Evolutionary conservation across 495 filamentous ascomycete genomes (phyloP).

Genomic region (Penicillium daleae): DNA sequence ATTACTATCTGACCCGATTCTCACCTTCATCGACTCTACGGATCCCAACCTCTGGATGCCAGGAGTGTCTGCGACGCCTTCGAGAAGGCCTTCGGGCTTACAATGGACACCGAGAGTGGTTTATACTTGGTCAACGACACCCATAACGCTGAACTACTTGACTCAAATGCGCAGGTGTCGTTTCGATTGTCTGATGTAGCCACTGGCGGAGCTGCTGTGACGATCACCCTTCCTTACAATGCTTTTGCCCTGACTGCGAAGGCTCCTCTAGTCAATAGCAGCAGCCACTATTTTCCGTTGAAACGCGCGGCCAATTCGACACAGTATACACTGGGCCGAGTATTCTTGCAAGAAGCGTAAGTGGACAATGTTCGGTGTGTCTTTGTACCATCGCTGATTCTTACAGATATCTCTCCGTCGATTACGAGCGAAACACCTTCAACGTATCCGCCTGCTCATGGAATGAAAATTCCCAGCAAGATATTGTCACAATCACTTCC

Average conservation of each 20-base stretch:
- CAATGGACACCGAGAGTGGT: conserved; percentile 39
- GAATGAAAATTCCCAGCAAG: conserved; percentile 18
- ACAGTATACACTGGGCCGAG: conserved; percentile 67
- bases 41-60: conserved; percentile 73
- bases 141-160: conserved; percentile 51
- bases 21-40: conserved; percentile 63
- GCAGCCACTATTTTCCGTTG: conserved; percentile 64
- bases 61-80: conserved; percentile 62
- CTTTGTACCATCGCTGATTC: background rate
- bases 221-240: conserved; percentile 64
- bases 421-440: conserved; percentile 65
- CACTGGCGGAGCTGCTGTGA: conserved; percentile 50
- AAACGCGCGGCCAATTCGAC: conserved; percentile 52
- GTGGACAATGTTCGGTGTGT: background rate
- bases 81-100: conserved; percentile 60
- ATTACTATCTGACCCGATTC: conserved; percentile 36
- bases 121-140: conserved; percentile 45
- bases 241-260: conserved; percentile 64
- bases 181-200: conserved; percentile 59
- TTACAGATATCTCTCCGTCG: conserved; percentile 59
- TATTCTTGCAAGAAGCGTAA: conserved; percentile 68
- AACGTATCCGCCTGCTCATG: conserved; percentile 29
- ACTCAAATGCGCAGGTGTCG: conserved; percentile 48
- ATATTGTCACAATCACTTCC: conserved; percentile 22
- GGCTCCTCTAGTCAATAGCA: conserved; percentile 54